These are phyloP conservation scores for Annulohypoxylon bovei DNA, from an alignment of 495 filamentous ascomycete genomes.

Conservation along the genomic window DNA sequence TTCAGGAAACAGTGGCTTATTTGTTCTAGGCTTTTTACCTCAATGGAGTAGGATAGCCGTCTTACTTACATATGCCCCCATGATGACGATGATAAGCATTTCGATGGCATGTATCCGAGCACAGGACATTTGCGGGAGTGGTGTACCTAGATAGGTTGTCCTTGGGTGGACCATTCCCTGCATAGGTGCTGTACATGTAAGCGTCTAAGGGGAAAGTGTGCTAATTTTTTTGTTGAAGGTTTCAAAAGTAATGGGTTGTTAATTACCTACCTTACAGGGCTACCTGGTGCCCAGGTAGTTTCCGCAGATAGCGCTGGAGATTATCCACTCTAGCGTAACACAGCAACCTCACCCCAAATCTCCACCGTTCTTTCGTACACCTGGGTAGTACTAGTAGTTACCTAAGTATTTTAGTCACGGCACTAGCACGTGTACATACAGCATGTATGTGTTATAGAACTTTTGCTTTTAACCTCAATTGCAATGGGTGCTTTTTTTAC, in stretches of 20 bases:
- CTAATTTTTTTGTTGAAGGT: too few species aligned
- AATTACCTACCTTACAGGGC: too few species aligned
- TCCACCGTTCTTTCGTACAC: not conserved
- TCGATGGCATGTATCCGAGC: conserved; percentile 1
- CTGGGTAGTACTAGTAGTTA: not conserved
- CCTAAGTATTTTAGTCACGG: not conserved
- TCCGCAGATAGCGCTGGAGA: conserved; percentile 31
- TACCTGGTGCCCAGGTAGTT: not conserved
- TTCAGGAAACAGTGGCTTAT: conserved; percentile 13
- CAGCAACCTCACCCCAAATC: conserved; percentile 12
- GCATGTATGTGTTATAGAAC: not conserved
- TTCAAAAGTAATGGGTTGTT: too few species aligned
- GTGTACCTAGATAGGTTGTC: not conserved
- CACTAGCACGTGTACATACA: conserved; percentile 12
- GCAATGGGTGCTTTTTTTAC: too few species aligned
- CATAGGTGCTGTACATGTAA: not conserved
- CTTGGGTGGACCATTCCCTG: not conserved
- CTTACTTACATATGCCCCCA: conserved; percentile 31
- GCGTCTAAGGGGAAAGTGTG: too few species aligned
- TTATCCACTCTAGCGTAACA: too few species aligned
- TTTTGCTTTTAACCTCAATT: not conserved
- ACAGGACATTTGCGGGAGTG: not conserved
- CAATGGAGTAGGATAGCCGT: conserved; percentile 24
- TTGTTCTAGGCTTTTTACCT: conserved; percentile 7
- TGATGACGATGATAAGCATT: conserved; percentile 5